Base-by-base conservation (phyloP, 352 stramenopile genomes). In the Blastocystis sp. region DNA sequence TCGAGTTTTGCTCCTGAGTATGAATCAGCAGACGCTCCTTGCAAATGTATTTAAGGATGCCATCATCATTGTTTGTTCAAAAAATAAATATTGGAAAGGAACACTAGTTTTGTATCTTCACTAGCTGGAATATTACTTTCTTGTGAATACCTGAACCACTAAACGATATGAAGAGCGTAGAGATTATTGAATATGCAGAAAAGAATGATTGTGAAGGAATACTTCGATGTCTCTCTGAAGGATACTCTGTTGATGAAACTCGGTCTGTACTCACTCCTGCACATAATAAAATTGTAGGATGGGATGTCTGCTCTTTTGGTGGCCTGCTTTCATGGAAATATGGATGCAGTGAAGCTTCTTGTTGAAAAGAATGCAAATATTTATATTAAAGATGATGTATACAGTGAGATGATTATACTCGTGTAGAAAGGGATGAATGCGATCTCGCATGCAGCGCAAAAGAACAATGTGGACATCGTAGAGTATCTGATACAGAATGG, bases 161-260 rank as follows among this genome's bases (percentile, higher is more conserved):
- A 34, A n/a, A 59, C 11, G 11, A 59, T n/a, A 59, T 59, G 50
- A n/a, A n/a, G 50, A 13, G 2, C 20, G 11, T 59, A 39, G 70
- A 80, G 41, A 61, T 80, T 23, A 80, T 47, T 37, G 54, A 80
- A 59, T 80, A 50, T 62, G 70, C 43, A 18, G 70, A 80, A 56
- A 29, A 47, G 18, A 80, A 80, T 62, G 70, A 80, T 63, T 63
- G 70, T 41, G 70, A 80, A 15, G 70, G 70, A 3, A 80, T 80
- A 34, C 43, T 54, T 43, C 70, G 70, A 2, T 80, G 70, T 56
- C 29, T 80, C 7, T 23, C 26, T 9, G 54, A 23, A 8, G 43
- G 43, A 1, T 11, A 80, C 15, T 29, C 70, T 11, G 15, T 80
- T 20, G 70, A 80, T 34, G 43, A 18, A 20, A 15, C 39, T n/a